Percentiles rank a stretch among this genome's conserved stretches.
Evolutionary conservation across 2,329 filamentous ascomycete genomes (phyloP).

Genomic region (Berkeleyomyces rouxiae): DNA sequence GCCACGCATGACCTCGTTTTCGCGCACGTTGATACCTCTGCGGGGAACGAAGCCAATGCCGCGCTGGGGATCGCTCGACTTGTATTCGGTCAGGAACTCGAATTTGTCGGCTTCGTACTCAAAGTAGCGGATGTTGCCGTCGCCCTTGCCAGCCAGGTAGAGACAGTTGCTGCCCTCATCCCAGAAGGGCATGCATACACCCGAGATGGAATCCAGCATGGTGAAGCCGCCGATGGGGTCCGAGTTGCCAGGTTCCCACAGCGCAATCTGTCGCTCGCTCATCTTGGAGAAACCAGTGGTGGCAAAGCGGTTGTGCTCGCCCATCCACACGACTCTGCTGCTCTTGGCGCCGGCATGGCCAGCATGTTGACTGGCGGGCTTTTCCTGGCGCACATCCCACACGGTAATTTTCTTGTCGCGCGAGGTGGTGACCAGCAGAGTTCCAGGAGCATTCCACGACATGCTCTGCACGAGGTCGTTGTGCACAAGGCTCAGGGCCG

Average conservation of each 20-base stretch:
- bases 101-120: slow-evolving; percentile 99
- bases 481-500: slow-evolving; percentile 64
- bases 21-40: slow-evolving; percentile 86
- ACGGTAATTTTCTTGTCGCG: slow-evolving; percentile 96
- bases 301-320: slow-evolving; percentile 86
- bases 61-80: slow-evolving; percentile 87
- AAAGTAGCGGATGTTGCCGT: slow-evolving; percentile 98
- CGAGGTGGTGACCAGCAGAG: slow-evolving; percentile 76
- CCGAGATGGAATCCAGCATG: slow-evolving; percentile 85
- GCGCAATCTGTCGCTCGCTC: slow-evolving; percentile 89
- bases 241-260: slow-evolving; percentile 81
- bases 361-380: slow-evolving; percentile 62
- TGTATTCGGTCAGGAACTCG: slow-evolving; percentile 91
- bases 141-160: slow-evolving; percentile 93
- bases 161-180: slow-evolving; percentile 90
- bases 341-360: slow-evolving; percentile 94
- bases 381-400: slow-evolving; percentile 93
- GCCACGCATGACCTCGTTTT: slow-evolving; percentile 87
- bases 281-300: slow-evolving; percentile 96
- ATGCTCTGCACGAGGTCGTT: slow-evolving; percentile 87
- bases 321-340: slow-evolving; percentile 91
- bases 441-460: slow-evolving; percentile 85
- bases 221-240: slow-evolving; percentile 83
- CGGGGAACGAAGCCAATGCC: slow-evolving; percentile 90
- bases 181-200: slow-evolving; percentile 99